Evolutionary conservation across 2,329 filamentous ascomycete genomes (phyloP), one percentile per base, ranked within the genome.

Genomic region (Penicillium sp.): DNA sequence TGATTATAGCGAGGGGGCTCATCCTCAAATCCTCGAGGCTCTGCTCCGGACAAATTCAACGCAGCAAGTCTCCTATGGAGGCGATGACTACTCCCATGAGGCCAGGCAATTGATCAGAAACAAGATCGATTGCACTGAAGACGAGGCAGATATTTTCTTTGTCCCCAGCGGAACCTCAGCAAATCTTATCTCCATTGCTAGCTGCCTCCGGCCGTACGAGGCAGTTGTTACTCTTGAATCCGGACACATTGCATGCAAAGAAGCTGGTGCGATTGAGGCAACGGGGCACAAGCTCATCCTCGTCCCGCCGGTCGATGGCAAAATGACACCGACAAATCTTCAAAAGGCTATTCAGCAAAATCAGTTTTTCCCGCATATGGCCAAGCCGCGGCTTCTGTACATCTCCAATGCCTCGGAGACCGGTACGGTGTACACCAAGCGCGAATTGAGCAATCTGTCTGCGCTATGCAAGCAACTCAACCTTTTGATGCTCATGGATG

Each of bases 231-330:
- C 78, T 3, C 71, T 77, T 1, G 74, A 74, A 22, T 74, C 77
- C 0, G 78, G 78, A 0, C 78, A 80, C 42, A 79, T 80, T 28
- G 75, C 79, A 5, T 73, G 70, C 8, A 71, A 77, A 24, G 78
- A 80, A 57, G 78, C 78, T 0, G 78, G 78, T 1, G 78, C 78
- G 0, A 76, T 80, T 5, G 78, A 80, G 53, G 76, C 77, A 1
- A 76, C 73, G 5, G 78, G 78, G 0, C 78, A 80, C 64, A 80
- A 80, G 53, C 77, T 80, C 35, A 80, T 80, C 59, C 71, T 74
- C 1, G 77, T 78, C 0, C 68, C 69, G 0, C 74, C 75, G 0
- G 62, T 70, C 0, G 71, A 77, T 31, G 78, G 78, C 16, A 80
- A 80, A 47, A 68, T 80, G 60, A 79, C 76, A 0, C 72, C 76